Percentiles rank a stretch among this genome's conserved stretches.
Evolutionary conservation across 2,329 filamentous ascomycete species (phyloP).

Genomic region (Chaetomium sp.): DNA sequence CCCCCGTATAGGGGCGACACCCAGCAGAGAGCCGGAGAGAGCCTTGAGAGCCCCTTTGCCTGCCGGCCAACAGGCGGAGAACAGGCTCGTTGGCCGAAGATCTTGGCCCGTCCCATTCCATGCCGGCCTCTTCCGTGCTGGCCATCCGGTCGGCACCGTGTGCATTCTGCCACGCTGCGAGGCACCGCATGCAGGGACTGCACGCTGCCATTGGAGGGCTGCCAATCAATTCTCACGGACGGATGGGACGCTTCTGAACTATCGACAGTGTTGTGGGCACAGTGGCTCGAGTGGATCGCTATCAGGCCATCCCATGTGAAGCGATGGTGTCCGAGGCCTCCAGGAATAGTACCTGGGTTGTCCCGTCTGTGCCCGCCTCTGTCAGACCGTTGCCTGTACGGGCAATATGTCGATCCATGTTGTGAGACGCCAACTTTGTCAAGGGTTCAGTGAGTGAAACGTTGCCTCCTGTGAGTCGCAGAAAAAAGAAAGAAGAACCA

Average conservation of each 20-base stretch:
- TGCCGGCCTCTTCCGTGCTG: conserved; percentile 1
- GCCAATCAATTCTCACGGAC: conserved; percentile 5
- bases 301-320: conserved; percentile 20
- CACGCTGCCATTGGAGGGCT: conserved; percentile 15
- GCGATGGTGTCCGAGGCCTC: conserved; percentile 2
- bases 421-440: conserved; percentile 1
- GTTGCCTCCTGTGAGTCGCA: conserved; percentile 9
- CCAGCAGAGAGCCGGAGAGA: neutral
- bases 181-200: conserved; percentile 18
- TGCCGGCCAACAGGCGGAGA: conserved; percentile 8
- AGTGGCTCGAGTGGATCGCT: conserved; percentile 15
- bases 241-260: neutral
- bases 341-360: neutral
- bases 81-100: conserved; percentile 18
- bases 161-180: conserved; percentile 6
- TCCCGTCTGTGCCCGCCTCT: neutral
- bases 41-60: neutral
- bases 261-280: conserved; percentile 12
- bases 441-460: conserved; percentile 8
- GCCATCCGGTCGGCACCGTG: conserved; percentile 7
- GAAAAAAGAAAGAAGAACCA: neutral
- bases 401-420: conserved; percentile 17
- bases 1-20: neutral
- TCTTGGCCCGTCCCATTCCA: conserved; percentile 24
- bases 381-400: neutral